Percentiles rank a stretch among this genome's conserved stretches.
These are phyloP conservation scores for Cubamyces sp. DNA, from an alignment of 768 basidiomycete species.

Conservation along the genomic window DNA sequence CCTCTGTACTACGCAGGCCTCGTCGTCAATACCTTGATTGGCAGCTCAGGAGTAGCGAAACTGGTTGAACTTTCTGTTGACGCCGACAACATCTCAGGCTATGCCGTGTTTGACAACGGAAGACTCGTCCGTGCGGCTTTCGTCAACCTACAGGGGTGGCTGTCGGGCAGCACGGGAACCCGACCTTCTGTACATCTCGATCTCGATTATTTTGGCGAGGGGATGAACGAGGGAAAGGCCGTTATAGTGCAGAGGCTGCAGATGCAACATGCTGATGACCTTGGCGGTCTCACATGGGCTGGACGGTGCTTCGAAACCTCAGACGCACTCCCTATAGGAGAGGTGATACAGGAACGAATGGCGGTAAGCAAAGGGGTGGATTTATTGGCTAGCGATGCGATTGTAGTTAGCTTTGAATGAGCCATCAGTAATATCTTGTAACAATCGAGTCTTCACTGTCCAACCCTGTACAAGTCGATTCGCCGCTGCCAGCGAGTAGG, in stretches of 20 bases:
- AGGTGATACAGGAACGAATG: constrained; percentile 23
- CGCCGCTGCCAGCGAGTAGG: too few species aligned
- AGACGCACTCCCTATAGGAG: constrained; percentile 26
- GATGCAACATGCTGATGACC: constrained; percentile 34
- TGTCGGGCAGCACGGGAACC: constrained; percentile 39
- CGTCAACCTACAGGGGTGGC: constrained; percentile 60
- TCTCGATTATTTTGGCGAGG: constrained; percentile 38
- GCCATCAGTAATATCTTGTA: too few species aligned
- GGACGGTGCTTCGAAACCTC: constrained; percentile 34
- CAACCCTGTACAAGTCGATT: too few species aligned
- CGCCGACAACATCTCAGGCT: constrained; percentile 55
- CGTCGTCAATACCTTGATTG: constrained; percentile 62
- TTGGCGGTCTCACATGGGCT: constrained; percentile 30
- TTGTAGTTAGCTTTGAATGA: constrained; percentile 16
- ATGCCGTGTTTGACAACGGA: constrained; percentile 59
- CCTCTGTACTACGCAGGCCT: constrained; percentile 69
- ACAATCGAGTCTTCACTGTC: too few species aligned
- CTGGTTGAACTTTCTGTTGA: constrained; percentile 55
- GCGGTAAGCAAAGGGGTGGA: constrained; percentile 27
- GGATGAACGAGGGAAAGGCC: not conserved
- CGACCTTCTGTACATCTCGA: constrained; percentile 45
- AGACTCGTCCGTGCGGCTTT: constrained; percentile 53
- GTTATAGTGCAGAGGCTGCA: constrained; percentile 26
- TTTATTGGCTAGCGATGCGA: constrained; percentile 31
- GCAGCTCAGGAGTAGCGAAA: constrained; percentile 43